These are phyloP conservation scores for Raddia guianensis DNA, from an alignment of 176 grass and related monocot genomes.

Conservation along the genomic window DNA sequence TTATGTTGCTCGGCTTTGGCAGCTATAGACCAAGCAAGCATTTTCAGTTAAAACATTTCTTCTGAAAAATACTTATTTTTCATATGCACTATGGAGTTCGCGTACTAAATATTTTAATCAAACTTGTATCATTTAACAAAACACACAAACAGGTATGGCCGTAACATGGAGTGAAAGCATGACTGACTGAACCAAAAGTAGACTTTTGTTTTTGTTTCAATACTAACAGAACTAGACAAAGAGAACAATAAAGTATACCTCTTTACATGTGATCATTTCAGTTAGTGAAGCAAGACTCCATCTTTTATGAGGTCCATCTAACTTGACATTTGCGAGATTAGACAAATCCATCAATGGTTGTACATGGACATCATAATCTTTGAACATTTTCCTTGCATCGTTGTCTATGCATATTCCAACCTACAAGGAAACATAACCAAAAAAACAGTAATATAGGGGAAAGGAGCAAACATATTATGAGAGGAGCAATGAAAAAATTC, in stretches of 20 bases:
- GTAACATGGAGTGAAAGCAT: neutral
- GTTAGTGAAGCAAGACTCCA: slow-evolving; percentile 90
- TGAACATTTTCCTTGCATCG: slow-evolving; percentile 77
- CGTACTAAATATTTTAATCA: neutral
- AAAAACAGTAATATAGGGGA: neutral
- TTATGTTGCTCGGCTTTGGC: slow-evolving; percentile 79
- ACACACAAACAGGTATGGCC: neutral
- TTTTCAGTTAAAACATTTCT: neutral
- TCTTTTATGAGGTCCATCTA: slow-evolving; percentile 58
- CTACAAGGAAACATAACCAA: slow-evolving; percentile 45
- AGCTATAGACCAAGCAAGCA: slow-evolving; percentile 49
- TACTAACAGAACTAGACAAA: slow-evolving; percentile 1
- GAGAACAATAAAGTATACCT: slow-evolving; percentile 49
- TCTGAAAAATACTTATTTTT: neutral
- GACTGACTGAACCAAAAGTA: slow-evolving; percentile 10
- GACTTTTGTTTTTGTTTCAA: neutral
- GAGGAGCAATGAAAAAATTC: neutral
- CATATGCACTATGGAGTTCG: neutral
- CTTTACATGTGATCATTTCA: slow-evolving; percentile 77
- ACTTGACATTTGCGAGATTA: slow-evolving; percentile 70
- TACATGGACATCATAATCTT: slow-evolving; percentile 73
- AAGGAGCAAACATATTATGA: neutral
- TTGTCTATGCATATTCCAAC: slow-evolving; percentile 86
- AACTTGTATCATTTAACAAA: neutral
- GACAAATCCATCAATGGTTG: slow-evolving; percentile 84